Evolutionary conservation across 2,329 filamentous ascomycete genomes (phyloP).

Genomic region (Pleurostoma richardsiae): DNA sequence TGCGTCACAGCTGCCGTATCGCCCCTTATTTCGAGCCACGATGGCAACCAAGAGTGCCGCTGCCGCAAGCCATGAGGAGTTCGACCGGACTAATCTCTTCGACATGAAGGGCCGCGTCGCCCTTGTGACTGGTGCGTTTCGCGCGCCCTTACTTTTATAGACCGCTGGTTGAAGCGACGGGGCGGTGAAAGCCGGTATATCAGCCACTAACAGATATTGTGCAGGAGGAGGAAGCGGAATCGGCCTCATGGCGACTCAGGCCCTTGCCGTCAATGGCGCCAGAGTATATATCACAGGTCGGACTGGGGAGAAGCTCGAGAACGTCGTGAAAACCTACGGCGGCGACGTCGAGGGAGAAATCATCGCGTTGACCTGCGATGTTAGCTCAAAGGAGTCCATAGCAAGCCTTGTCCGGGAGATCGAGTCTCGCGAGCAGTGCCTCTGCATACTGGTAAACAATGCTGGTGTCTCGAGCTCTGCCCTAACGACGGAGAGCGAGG

Average conservation of each 20-base stretch:
- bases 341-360: constrained; percentile 50
- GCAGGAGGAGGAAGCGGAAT: constrained; percentile 23
- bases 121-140: constrained; percentile 29
- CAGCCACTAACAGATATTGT: not conserved
- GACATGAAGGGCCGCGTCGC: constrained; percentile 35
- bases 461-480: constrained; percentile 55
- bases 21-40: constrained; percentile 2
- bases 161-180: too few relatives aligned
- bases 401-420: constrained; percentile 53
- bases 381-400: constrained; percentile 57
- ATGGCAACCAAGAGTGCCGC: constrained; percentile 20
- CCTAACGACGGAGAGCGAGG: constrained; percentile 48
- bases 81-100: constrained; percentile 42
- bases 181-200: too few relatives aligned
- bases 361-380: constrained; percentile 54
- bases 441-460: constrained; percentile 66
- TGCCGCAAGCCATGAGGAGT: constrained; percentile 18
- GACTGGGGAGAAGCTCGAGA: constrained; percentile 57
- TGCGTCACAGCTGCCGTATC: not conserved
- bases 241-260: constrained; percentile 24
- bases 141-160: too few relatives aligned
- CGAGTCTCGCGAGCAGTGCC: constrained; percentile 45
- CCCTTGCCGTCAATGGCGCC: constrained; percentile 55
- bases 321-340: constrained; percentile 52
- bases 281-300: constrained; percentile 69